A percentile compares a stretch with the other conserved stretches of the same genome.
Conservation (phyloP, 2,329 filamentous ascomycete genomes). For the Ophiostoma sp. region DNA sequence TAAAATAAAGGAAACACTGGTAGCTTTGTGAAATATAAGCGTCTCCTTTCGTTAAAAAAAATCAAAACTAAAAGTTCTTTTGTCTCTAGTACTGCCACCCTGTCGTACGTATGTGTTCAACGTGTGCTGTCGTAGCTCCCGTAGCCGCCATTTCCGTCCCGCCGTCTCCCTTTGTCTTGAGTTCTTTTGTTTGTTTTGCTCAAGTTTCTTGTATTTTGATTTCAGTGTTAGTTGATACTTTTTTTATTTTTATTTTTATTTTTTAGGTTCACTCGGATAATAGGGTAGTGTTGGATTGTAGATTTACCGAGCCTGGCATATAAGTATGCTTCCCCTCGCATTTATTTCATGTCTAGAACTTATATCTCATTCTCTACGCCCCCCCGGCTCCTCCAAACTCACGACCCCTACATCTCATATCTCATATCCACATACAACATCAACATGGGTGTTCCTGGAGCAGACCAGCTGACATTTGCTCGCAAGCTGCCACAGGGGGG, state of each 20-base stretch:
- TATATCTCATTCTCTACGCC: background rate
- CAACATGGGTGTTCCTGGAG: slow-evolving; percentile 15
- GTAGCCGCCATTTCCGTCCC: background rate
- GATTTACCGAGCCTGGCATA: background rate
- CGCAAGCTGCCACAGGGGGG: slow-evolving; percentile 22
- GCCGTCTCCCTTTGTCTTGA: slow-evolving; percentile 5
- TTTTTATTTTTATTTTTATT: slow-evolving; percentile 1
- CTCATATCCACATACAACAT: background rate
- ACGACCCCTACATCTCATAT: background rate
- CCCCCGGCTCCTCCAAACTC: background rate
- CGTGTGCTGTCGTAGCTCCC: background rate
- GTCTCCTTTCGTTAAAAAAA: background rate
- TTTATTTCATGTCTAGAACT: background rate
- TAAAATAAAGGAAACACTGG: background rate
- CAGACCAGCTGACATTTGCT: slow-evolving; percentile 20
- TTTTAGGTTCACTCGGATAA: background rate
- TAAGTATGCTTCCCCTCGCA: background rate
- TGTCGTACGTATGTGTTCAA: background rate
- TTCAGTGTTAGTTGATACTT: background rate
- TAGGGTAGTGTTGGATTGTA: background rate
- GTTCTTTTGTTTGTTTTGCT: slow-evolving; percentile 14
- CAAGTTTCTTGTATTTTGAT: slow-evolving; percentile 12
- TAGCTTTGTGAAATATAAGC: background rate
- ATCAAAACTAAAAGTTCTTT: background rate
- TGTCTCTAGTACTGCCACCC: background rate